Conservation (phyloP, 805 yeast species). For the Kluyveromyces aestuarii region DNA sequence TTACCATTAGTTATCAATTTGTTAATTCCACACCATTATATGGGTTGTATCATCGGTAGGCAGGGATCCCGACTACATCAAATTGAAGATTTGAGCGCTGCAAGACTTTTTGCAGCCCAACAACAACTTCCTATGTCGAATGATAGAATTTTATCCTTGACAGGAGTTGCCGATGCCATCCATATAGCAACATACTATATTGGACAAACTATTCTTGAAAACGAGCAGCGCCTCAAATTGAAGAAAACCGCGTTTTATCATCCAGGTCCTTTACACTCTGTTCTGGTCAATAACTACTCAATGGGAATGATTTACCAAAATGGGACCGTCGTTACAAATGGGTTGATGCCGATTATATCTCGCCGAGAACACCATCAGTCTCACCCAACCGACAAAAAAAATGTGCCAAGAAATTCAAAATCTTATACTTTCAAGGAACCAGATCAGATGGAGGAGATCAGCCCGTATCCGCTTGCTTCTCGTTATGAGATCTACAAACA, state of each 20-base stretch:
- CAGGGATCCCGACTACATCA: slow-evolving; percentile 66
- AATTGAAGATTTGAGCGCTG: slow-evolving; percentile 76
- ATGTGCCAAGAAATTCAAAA: not conserved
- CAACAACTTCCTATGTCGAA: slow-evolving; percentile 65
- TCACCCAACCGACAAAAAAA: slow-evolving; percentile 18
- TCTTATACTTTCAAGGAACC: not conserved
- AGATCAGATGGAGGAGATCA: not conserved
- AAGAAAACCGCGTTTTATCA: slow-evolving; percentile 31
- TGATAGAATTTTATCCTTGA: slow-evolving; percentile 60
- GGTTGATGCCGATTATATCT: not conserved
- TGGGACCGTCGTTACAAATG: not conserved
- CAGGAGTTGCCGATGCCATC: slow-evolving; percentile 80
- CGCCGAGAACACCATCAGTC: slow-evolving; percentile 24
- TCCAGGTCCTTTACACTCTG: slow-evolving; percentile 24
- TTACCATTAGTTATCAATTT: slow-evolving; percentile 48
- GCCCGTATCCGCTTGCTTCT: not conserved
- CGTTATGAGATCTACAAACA: not conserved
- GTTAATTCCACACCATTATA: slow-evolving; percentile 67
- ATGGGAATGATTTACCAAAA: slow-evolving; percentile 2
- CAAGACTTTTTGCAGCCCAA: slow-evolving; percentile 64
- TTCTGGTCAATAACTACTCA: slow-evolving; percentile 12
- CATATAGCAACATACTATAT: slow-evolving; percentile 75
- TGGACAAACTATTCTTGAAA: slow-evolving; percentile 57
- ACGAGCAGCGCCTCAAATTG: slow-evolving; percentile 38
- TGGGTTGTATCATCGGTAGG: slow-evolving; percentile 76